Base-by-base conservation (phyloP, 805 yeast species). In the Lachancea meyersii region DNA sequence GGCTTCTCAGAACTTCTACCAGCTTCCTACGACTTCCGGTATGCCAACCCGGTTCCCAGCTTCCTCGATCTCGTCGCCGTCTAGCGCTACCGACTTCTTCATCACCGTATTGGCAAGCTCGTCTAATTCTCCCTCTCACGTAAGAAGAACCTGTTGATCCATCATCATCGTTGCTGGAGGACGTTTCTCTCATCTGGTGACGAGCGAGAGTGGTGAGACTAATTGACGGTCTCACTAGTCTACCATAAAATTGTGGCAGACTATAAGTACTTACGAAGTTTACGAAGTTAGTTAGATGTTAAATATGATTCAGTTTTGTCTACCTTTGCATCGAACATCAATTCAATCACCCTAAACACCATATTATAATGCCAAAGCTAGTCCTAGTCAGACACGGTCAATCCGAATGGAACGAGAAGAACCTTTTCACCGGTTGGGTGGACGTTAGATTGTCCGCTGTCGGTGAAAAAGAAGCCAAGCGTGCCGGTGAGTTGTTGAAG, bases 351-450 rank as follows among this genome's bases (percentile, higher is more conserved):
- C 32, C 32, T 10, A 30, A 8, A 10, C 13, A 5, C 6, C 19
- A 30, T 13, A 20, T 30, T 31, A 41, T 18, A 63, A 69, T 69
- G 73, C 72, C 73, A 61, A 87, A 85, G 71, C 77, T 89, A 70
- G 80, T 89, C 65, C 77, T 89, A 66, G 88, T 91, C 57, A 89
- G 97, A 78, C 97, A 89, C 89, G 97, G 97, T 62, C 96, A 91
- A 77, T 86, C 95, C 73, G 97, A 86, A 70, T 89, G 97, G 97
- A 89, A 89, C 72, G 95, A 87, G 71, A 86, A 87, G 77, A 91
- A 89, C 79, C 77, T 89, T 57, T 89, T 89, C 83, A 89, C 97
- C 69, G 97, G 97, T 64, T 89, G 97, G 97, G 97, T 91, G 51
- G 97, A 89, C 70, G 95, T 87, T 57, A 73, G 77, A 62, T 78